A percentile compares a stretch with the other conserved stretches of the same genome.
These are phyloP conservation scores for Pseudogymnoascus sp. DNA, from an alignment of 2,329 filamentous ascomycete genomes.

Conservation along the genomic window DNA sequence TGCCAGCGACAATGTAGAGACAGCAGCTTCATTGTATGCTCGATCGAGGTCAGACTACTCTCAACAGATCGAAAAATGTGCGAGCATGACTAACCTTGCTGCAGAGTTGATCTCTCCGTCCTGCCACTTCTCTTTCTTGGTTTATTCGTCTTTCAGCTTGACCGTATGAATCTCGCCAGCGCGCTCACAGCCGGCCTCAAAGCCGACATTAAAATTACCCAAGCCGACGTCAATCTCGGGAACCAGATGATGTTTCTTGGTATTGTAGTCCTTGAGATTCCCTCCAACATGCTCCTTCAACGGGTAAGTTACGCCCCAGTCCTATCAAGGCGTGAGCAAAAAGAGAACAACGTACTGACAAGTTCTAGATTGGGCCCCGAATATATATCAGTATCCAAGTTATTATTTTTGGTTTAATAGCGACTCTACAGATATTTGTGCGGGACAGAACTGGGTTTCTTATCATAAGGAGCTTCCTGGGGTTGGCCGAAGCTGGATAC, in stretches of 20 bases:
- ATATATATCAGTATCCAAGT: conserved; percentile 28
- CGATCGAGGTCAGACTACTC: background rate
- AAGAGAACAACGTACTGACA: background rate
- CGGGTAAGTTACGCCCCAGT: conserved; percentile 3
- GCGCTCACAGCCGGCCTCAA: conserved; percentile 28
- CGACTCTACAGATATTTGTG: conserved; percentile 29
- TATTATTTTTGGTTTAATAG: conserved; percentile 29
- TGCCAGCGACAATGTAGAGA: background rate
- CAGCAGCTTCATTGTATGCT: background rate
- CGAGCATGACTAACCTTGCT: background rate
- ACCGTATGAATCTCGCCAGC: conserved; percentile 29
- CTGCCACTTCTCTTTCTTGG: conserved; percentile 26
- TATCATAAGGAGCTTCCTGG: conserved; percentile 41
- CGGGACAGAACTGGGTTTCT: conserved; percentile 41
- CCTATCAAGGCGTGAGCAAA: background rate
- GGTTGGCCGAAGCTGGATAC: conserved; percentile 44
- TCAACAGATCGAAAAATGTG: background rate
- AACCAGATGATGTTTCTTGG: conserved; percentile 26
- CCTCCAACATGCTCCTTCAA: conserved; percentile 28
- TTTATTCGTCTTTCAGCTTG: conserved; percentile 30
- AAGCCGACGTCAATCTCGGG: conserved; percentile 26
- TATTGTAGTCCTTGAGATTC: conserved; percentile 29
- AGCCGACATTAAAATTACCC: conserved; percentile 24
- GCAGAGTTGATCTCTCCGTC: conserved; percentile 10
- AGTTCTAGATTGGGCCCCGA: conserved; percentile 22